These are phyloP conservation scores for Tricholoma sp. DNA, from an alignment of 768 basidiomycete genomes.

Conservation along the genomic window DNA sequence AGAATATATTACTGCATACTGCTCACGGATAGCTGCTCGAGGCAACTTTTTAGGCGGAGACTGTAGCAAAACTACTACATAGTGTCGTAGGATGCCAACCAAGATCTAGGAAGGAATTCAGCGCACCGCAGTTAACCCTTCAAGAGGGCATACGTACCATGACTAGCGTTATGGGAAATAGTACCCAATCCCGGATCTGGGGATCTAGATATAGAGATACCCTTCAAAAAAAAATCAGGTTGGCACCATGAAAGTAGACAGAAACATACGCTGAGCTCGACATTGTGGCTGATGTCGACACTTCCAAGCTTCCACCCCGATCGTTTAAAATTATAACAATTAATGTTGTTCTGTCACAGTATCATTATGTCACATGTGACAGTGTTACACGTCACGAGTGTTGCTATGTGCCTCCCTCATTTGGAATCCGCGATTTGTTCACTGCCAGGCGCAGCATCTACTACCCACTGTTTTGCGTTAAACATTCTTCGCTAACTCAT, in stretches of 20 bases:
- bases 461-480: background rate
- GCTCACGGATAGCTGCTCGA: slow-evolving; percentile 81
- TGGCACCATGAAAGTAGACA: background rate
- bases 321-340: too few relatives aligned
- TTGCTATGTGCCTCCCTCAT: background rate
- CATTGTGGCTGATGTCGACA: slow-evolving; percentile 26
- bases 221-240: slow-evolving; percentile 20
- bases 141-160: slow-evolving; percentile 57
- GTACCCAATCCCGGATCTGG: slow-evolving; percentile 90
- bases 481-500: background rate
- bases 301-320: too few relatives aligned
- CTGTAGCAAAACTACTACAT: slow-evolving; percentile 83
- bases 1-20: slow-evolving; percentile 48
- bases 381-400: too few relatives aligned
- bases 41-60: slow-evolving; percentile 78
- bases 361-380: too few relatives aligned
- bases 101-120: slow-evolving; percentile 55
- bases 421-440: background rate
- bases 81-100: slow-evolving; percentile 89
- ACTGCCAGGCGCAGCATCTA: background rate
- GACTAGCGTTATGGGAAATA: slow-evolving; percentile 95
- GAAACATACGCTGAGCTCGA: slow-evolving; percentile 39
- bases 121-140: background rate
- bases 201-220: slow-evolving; percentile 79
- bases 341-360: too few relatives aligned